Base-by-base conservation (phyloP, 2,329 filamentous ascomycete species). In the Colletotrichum sp. region DNA sequence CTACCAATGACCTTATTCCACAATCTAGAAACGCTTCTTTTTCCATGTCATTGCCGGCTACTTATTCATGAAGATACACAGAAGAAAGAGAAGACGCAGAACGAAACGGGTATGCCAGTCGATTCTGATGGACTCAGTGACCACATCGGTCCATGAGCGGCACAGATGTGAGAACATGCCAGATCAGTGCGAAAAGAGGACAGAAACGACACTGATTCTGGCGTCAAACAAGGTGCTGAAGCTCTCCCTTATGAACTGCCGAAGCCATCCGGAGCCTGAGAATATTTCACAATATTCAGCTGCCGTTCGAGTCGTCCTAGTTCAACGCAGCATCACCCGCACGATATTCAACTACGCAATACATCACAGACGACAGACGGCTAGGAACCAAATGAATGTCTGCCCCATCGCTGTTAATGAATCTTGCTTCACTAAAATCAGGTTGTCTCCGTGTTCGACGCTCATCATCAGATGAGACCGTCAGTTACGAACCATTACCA, bases 71-170 rank as follows among this genome's bases (percentile, higher is more conserved):
- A 49, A 12, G 9, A 12, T n/a, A 49, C 18, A n/a, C 5, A 49
- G 0, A 1, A 49, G 18, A n/a, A 0, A 0, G 39, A 12, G 39
- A 49, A 1, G 18, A n/a, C 0, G 2, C 3, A 6, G 3, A n/a
- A 7, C 3, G 39, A n/a, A 12, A 49, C 5, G 18, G 5, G 5
- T 6, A 26, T 26, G 6, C 6, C 18, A 4, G 10, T 49, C 18
- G 8, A 6, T 1, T 49, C 2, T 4, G 39, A 7, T n/a, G 1
- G 39, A n/a, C 9, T n/a, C 39, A n/a, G 4, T 44, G 8, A n/a
- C 39, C 18, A n/a, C 18, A 44, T 3, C 3, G 2, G 39, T 44
- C 18, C 16, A 44, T n/a, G 39, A n/a, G 39, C 18, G 39, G 10
- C 39, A 44, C 39, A 10, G 18, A 44, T n/a, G 39, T 12, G 8